These are phyloP conservation scores for Hordeum pubiflorum DNA, from an alignment of 202 grass and related monocot genomes.

Conservation along the genomic window DNA sequence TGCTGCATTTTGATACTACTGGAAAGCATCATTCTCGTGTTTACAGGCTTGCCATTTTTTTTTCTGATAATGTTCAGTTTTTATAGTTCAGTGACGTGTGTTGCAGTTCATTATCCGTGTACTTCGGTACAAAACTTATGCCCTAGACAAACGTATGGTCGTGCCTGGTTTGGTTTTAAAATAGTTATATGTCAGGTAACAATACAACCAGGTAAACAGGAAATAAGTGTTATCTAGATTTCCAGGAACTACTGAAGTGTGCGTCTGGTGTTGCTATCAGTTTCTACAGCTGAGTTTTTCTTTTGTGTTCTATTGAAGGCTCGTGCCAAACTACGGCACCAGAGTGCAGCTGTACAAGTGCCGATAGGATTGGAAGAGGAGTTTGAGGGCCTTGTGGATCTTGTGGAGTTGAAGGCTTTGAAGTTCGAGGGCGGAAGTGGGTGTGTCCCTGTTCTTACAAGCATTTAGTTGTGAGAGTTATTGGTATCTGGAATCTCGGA, in stretches of 20 bases:
- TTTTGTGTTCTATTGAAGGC: slow-evolving; percentile 49
- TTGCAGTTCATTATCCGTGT: not conserved
- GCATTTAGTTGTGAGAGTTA: slow-evolving; percentile 9
- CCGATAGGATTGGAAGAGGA: slow-evolving; percentile 97
- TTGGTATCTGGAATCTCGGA: slow-evolving; percentile 18
- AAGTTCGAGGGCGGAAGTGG: slow-evolving; percentile 86
- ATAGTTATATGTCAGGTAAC: not conserved
- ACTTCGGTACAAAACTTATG: not conserved
- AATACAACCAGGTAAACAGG: not conserved
- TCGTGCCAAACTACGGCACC: slow-evolving; percentile 82
- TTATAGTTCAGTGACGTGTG: not conserved
- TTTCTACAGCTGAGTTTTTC: slow-evolving; percentile 21
- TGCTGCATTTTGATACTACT: not conserved
- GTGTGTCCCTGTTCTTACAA: slow-evolving; percentile 38
- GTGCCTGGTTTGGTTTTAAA: not conserved
- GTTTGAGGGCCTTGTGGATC: slow-evolving; percentile 93
- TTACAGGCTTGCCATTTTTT: not conserved
- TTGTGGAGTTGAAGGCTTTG: slow-evolving; percentile 82
- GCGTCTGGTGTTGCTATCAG: slow-evolving; percentile 2
- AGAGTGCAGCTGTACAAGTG: slow-evolving; percentile 89
- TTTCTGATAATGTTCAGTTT: not conserved
- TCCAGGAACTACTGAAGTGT: not conserved
- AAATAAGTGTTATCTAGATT: not conserved
- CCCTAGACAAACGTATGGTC: not conserved
- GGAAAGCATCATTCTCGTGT: not conserved